phyloP scores from a whole-genome alignment of 768 basidiomycete genomes.

The Tubosaeta sp. region DNA sequence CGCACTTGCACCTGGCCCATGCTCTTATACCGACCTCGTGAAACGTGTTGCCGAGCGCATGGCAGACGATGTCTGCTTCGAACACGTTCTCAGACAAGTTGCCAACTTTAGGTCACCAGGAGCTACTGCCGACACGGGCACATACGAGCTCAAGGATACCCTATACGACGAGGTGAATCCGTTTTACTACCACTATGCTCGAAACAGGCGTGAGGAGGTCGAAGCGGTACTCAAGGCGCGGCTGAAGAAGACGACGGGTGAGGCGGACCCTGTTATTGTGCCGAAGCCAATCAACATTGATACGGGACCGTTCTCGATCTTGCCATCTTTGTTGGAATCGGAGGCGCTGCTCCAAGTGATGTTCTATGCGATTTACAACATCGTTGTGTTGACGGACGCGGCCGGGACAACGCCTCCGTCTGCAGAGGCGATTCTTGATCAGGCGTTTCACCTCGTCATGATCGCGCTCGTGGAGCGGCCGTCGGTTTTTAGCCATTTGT shows the following conservation, averaged over 20 bases:
- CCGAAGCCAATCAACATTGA: slow-evolving; percentile 66
- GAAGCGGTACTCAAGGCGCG: slow-evolving; percentile 69
- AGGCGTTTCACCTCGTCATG: slow-evolving; percentile 82
- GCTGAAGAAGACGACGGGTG: slow-evolving; percentile 58
- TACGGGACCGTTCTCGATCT: slow-evolving; percentile 61
- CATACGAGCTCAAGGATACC: slow-evolving; percentile 86
- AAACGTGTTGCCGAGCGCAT: slow-evolving; percentile 89
- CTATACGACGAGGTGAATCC: slow-evolving; percentile 86
- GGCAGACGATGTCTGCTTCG: slow-evolving; percentile 79
- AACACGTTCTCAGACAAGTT: slow-evolving; percentile 71
- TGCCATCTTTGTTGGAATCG: slow-evolving; percentile 64
- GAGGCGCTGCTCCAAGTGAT: slow-evolving; percentile 74
- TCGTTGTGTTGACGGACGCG: slow-evolving; percentile 60
- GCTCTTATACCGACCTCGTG: slow-evolving; percentile 85
- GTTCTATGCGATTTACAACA: slow-evolving; percentile 77
- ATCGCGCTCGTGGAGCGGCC: slow-evolving; percentile 74
- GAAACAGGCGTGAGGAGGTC: slow-evolving; percentile 91
- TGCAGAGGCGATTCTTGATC: slow-evolving; percentile 87
- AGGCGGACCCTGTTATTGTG: slow-evolving; percentile 65
- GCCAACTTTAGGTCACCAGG: slow-evolving; percentile 83
- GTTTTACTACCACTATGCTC: slow-evolving; percentile 92
- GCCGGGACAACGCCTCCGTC: slow-evolving; percentile 63
- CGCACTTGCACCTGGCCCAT: slow-evolving; percentile 81
- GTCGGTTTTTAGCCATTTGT: slow-evolving; percentile 55
- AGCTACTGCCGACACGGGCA: slow-evolving; percentile 68